Conservation (phyloP, 2,329 filamentous ascomycete species). For the Westerdykella sp. region DNA sequence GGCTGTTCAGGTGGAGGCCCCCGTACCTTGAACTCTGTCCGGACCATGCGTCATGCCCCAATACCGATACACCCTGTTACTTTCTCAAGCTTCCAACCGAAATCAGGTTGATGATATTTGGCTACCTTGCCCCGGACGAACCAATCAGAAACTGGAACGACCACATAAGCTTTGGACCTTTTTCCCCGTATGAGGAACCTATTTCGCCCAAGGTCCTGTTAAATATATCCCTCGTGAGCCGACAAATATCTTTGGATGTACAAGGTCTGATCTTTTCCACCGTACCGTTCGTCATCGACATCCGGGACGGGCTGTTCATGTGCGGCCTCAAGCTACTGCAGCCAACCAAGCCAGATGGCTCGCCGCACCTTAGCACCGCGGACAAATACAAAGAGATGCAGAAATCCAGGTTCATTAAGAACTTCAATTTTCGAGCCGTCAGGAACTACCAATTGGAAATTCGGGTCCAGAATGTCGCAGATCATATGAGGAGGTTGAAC, state of each 20-base stretch:
- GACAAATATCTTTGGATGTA: constrained; percentile 22
- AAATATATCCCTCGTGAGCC: constrained; percentile 21
- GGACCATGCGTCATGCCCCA: constrained; percentile 20
- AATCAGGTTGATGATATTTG: constrained; percentile 13
- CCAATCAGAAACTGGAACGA: constrained; percentile 18
- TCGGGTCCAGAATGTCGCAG: constrained; percentile 20
- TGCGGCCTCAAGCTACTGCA: constrained; percentile 27
- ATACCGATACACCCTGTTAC: constrained; percentile 12
- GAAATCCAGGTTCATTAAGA: constrained; percentile 17
- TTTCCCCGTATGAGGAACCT: not conserved
- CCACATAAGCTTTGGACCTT: too few relatives aligned
- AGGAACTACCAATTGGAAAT: constrained; percentile 33
- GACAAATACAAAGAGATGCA: constrained; percentile 14
- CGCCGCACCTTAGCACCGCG: constrained; percentile 8
- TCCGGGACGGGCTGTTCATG: constrained; percentile 30
- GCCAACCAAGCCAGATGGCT: constrained; percentile 23
- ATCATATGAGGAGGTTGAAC: not conserved
- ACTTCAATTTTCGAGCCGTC: constrained; percentile 23
- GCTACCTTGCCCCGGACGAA: constrained; percentile 10
- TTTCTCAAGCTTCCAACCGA: constrained; percentile 12
- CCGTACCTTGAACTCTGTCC: constrained; percentile 27
- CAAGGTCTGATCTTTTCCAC: constrained; percentile 26
- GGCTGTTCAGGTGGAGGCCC: constrained; percentile 23
- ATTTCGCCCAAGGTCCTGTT: not conserved
- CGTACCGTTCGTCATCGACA: constrained; percentile 26